Base-by-base conservation (phyloP, 768 basidiomycete species). In the Chiua virens region DNA sequence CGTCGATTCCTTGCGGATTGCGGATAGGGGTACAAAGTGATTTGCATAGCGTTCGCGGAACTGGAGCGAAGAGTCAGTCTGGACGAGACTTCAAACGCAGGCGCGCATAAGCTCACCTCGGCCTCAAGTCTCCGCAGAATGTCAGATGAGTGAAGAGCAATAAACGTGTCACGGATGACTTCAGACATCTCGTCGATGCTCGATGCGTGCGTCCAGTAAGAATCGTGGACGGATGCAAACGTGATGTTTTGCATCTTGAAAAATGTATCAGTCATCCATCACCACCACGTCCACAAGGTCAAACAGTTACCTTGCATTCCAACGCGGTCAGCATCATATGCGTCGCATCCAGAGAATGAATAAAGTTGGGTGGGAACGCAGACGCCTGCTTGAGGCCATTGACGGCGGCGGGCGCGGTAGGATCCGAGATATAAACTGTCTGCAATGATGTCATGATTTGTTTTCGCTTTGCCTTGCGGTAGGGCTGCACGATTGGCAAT, bases 301-400 rank as follows among this genome's bases (percentile, higher is more conserved):
- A 22, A 48, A 20, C 14, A 71, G 86, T 47, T 69, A 91, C 92
- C 55, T 79, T 74, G 68, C 94, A 97, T 58, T 92, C 87, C 42
- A 96, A 77, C 10, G 96, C 94, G 3, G 95, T 97, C 59, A 98
- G 72, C 83, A 98, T 87, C 94, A 99, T 98, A 72, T 99, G 97
- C 2, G 96, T 96, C 3, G 97, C 97, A 67, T 99, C 97, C 25
- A 99, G 78, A 63, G 89, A 92, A 67, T 99, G 97, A 46, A 99
- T 92, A 63, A 96, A 98, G 73, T 99, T 99, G 42, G 97, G 97
- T 5, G 97, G 96, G 83, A 99, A 98, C 1, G 97, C 97, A 15
- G 92, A 84, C 0, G 93, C 90, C 68, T 99, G 96, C 69, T 97
- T 97, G 51, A 75, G 55, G 1, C 89, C 68, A 58, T 92, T 90